phyloP scores from a whole-genome alignment of 148 eudicot species.

The Talinum fruticosum region DNA sequence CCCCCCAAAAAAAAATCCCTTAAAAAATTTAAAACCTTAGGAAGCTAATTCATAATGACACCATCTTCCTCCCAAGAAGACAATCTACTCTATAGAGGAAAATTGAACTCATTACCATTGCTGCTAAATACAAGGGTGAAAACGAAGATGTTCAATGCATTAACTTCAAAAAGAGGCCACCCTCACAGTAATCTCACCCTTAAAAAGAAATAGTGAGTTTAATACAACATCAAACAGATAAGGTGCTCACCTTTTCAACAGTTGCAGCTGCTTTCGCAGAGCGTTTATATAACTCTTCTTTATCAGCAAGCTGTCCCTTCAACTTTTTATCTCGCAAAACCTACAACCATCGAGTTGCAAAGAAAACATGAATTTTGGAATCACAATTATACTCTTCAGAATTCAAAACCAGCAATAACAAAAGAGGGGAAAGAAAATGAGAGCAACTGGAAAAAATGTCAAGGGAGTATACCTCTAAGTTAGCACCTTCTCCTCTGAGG shows the following conservation, averaged over 20 bases:
- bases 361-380: not conserved
- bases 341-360: slow-evolving; percentile 26
- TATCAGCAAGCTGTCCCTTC: slow-evolving; percentile 75
- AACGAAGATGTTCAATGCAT: too few species aligned
- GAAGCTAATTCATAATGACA: too few species aligned
- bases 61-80: too few species aligned
- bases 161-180: not conserved
- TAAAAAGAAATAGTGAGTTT: not conserved
- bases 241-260: slow-evolving; percentile 68
- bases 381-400: not conserved
- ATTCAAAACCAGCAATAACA: not conserved
- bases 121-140: too few species aligned
- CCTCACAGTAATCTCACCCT: not conserved
- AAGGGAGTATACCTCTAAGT: slow-evolving; percentile 53
- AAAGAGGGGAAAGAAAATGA: not conserved
- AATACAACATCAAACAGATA: not conserved
- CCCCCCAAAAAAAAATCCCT: not conserved
- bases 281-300: slow-evolving; percentile 57
- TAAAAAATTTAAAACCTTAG: too few species aligned
- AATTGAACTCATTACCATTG: too few species aligned
- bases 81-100: too few species aligned
- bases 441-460: not conserved
- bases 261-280: slow-evolving; percentile 76
- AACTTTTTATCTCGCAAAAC: slow-evolving; percentile 71
- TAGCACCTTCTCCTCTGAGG: slow-evolving; percentile 74